Percentiles rank a stretch among this genome's conserved stretches.
phyloP scores from a whole-genome alignment of 2,329 filamentous ascomycete species.

The Venturia pyrina region DNA sequence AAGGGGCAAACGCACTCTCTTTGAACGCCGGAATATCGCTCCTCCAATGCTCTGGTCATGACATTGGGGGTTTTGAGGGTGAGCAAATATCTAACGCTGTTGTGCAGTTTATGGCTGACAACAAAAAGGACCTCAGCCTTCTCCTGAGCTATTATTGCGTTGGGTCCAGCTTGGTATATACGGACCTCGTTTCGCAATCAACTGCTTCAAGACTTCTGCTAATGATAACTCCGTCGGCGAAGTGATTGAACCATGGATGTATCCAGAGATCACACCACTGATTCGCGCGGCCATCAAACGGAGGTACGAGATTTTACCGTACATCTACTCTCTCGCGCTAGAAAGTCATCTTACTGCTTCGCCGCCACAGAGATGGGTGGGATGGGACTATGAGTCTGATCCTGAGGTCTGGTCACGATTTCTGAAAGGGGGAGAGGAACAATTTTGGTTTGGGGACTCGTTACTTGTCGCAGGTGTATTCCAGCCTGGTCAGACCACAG shows the following conservation, averaged over 20 bases:
- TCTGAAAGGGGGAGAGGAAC: slow-evolving; percentile 54
- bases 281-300: slow-evolving; percentile 58
- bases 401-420: slow-evolving; percentile 51
- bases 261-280: slow-evolving; percentile 53
- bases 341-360: slow-evolving; percentile 50
- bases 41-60: slow-evolving; percentile 35
- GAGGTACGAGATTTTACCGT: slow-evolving; percentile 62
- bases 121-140: slow-evolving; percentile 64
- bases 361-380: slow-evolving; percentile 61
- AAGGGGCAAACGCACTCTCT: slow-evolving; percentile 58
- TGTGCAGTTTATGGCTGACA: slow-evolving; percentile 19
- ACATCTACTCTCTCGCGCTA: slow-evolving; percentile 57
- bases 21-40: slow-evolving; percentile 59
- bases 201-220: slow-evolving; percentile 64
- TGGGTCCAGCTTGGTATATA: slow-evolving; percentile 66
- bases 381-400: slow-evolving; percentile 62
- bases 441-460: slow-evolving; percentile 63
- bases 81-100: slow-evolving; percentile 32
- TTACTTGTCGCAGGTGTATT: slow-evolving; percentile 60
- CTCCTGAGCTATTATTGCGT: slow-evolving; percentile 58
- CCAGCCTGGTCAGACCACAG: slow-evolving; percentile 44
- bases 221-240: slow-evolving; percentile 58
- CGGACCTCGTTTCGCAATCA: slow-evolving; percentile 63
- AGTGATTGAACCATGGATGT: slow-evolving; percentile 72
- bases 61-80: slow-evolving; percentile 52